A percentile compares a stretch with the other conserved stretches of the same genome.
Conservation (phyloP, 2,329 filamentous ascomycete genomes). For the Epicoccum sorghinum region DNA sequence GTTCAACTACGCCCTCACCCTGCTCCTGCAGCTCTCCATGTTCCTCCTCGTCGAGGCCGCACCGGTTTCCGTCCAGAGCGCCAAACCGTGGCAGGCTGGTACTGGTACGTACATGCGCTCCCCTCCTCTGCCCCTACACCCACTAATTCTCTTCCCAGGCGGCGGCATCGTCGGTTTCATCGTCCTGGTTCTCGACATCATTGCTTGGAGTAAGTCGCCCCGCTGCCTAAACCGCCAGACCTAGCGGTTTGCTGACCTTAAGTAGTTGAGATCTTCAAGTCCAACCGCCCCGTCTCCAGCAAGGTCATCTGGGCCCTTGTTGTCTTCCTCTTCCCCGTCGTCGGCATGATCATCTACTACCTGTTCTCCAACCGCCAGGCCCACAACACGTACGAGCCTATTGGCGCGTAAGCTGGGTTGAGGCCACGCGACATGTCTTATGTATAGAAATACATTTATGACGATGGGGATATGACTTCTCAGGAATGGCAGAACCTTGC, state of each 20-base stretch:
- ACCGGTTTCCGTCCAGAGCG: constrained; percentile 46
- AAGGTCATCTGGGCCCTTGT: constrained; percentile 69
- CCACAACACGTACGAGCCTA: constrained; percentile 63
- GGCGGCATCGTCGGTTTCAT: constrained; percentile 68
- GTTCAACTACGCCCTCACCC: constrained; percentile 45
- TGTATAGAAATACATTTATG: too few species aligned
- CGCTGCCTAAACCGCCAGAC: neutral
- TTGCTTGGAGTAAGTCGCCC: constrained; percentile 63
- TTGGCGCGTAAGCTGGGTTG: constrained; percentile 36
- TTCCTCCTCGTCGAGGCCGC: constrained; percentile 59
- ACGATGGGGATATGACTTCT: too few species aligned
- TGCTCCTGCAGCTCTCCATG: constrained; percentile 61
- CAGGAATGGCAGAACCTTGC: too few species aligned
- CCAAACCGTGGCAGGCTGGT: constrained; percentile 63
- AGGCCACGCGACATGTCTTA: neutral
- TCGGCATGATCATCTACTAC: constrained; percentile 68
- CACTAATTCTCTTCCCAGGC: constrained; percentile 61
- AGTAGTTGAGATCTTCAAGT: constrained; percentile 68
- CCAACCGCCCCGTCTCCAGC: constrained; percentile 61
- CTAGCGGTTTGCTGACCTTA: too few species aligned
- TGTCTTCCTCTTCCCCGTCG: constrained; percentile 69
- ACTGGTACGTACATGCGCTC: constrained; percentile 63
- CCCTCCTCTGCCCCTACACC: constrained; percentile 28
- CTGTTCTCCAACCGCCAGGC: constrained; percentile 67
- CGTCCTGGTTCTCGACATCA: constrained; percentile 66